phyloP scores from a whole-genome alignment of 345 rosid species.

The Eucalyptus fibrosa region DNA sequence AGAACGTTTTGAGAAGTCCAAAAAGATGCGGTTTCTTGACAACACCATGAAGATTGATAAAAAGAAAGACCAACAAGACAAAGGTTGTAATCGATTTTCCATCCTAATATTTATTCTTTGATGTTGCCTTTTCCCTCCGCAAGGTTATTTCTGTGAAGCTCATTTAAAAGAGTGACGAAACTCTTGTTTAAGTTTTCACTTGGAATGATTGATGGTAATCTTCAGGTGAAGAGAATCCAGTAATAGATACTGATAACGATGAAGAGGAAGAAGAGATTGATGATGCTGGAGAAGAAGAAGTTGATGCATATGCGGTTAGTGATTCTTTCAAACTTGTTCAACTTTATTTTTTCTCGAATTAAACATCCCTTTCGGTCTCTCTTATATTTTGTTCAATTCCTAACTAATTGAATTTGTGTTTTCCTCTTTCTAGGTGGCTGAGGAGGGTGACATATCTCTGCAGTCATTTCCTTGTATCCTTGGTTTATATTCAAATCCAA shows the following conservation, averaged over 20 bases:
- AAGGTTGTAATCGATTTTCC: background rate
- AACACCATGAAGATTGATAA: slow-evolving; percentile 30
- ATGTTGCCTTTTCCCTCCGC: background rate
- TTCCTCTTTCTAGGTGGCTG: slow-evolving; percentile 32
- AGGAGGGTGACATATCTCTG: slow-evolving; percentile 39
- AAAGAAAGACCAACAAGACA: slow-evolving; percentile 18
- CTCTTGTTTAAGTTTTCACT: background rate
- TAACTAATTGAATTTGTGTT: background rate
- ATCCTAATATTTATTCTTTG: background rate
- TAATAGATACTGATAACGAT: slow-evolving; percentile 15
- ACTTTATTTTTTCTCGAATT: slow-evolving; percentile 9
- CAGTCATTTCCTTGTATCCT: slow-evolving; percentile 66
- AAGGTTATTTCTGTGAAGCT: background rate
- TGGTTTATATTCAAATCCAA: background rate
- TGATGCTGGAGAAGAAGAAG: slow-evolving; percentile 47
- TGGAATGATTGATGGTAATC: background rate
- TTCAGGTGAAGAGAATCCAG: slow-evolving; percentile 6
- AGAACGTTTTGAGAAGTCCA: slow-evolving; percentile 72
- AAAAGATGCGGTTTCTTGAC: slow-evolving; percentile 31
- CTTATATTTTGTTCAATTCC: background rate
- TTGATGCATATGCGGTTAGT: slow-evolving; percentile 39
- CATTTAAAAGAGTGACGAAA: background rate
- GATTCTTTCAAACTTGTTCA: slow-evolving; percentile 11
- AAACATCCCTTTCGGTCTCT: background rate
- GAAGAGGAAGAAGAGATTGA: slow-evolving; percentile 39